A percentile compares a stretch with the other conserved stretches of the same genome.
These are phyloP conservation scores for Podosphaera xanthii DNA, from an alignment of 2,329 filamentous ascomycete species.

Conservation along the genomic window DNA sequence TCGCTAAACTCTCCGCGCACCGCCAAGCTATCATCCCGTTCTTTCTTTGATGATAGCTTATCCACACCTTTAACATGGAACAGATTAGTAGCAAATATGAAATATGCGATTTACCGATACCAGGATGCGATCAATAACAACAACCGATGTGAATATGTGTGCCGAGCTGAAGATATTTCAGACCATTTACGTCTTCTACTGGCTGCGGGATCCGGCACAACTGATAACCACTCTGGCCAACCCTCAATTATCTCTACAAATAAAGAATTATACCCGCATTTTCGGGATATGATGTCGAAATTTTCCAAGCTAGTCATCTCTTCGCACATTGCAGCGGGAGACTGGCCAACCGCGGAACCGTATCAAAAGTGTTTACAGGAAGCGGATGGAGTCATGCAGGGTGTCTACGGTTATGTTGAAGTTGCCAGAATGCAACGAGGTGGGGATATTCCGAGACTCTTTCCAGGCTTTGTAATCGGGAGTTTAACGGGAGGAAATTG, in stretches of 20 bases:
- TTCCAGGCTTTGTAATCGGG: slow-evolving; percentile 80
- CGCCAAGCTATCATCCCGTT: slow-evolving; percentile 40
- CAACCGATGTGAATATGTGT: slow-evolving; percentile 74
- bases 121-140: slow-evolving; percentile 68
- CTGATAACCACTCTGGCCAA: slow-evolving; percentile 94
- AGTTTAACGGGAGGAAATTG: slow-evolving; percentile 70
- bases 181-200: slow-evolving; percentile 82
- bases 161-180: slow-evolving; percentile 89
- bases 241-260: slow-evolving; percentile 98
- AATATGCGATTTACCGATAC: slow-evolving; percentile 70
- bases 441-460: slow-evolving; percentile 76
- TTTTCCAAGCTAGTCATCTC: slow-evolving; percentile 98
- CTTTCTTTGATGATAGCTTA: slow-evolving; percentile 78
- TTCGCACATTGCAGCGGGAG: slow-evolving; percentile 87
- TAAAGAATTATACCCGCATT: slow-evolving; percentile 90
- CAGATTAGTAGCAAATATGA: slow-evolving; percentile 78
- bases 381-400: slow-evolving; percentile 84
- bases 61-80: slow-evolving; percentile 71
- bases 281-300: slow-evolving; percentile 98
- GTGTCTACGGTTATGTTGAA: slow-evolving; percentile 90
- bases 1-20: slow-evolving; percentile 14
- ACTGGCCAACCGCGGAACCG: slow-evolving; percentile 86
- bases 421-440: slow-evolving; percentile 82
- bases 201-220: slow-evolving; percentile 89
- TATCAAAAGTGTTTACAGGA: slow-evolving; percentile 89